phyloP scores from a whole-genome alignment of 1,284 basidiomycete species.

The Cutaneotrichosporon sp. region DNA sequence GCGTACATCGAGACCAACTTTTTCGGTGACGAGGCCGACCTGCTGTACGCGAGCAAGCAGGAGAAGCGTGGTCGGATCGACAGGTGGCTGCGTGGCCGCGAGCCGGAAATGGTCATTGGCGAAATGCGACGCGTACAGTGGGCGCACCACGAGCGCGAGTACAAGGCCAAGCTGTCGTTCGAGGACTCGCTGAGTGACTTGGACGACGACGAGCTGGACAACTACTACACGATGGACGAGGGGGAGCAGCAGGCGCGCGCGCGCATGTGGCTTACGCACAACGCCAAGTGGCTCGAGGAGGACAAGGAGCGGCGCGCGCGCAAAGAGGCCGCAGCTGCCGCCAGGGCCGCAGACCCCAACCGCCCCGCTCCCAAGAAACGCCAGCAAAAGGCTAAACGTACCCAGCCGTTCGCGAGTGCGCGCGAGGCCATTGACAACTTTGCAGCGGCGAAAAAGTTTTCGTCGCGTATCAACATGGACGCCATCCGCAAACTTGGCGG shows the following conservation, averaged over 20 bases:
- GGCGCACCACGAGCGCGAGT: constrained; percentile 33
- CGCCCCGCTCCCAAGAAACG: constrained; percentile 2
- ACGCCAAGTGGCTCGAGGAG: constrained; percentile 86
- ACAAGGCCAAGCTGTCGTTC: constrained; percentile 30
- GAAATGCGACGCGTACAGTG: constrained; percentile 55
- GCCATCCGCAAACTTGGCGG: constrained; percentile 23
- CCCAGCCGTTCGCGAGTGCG: constrained; percentile 30
- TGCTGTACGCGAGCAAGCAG: constrained; percentile 21
- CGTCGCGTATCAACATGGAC: constrained; percentile 38
- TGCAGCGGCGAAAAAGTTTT: constrained; percentile 36
- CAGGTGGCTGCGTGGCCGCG: constrained; percentile 33
- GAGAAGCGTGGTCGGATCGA: constrained; percentile 18
- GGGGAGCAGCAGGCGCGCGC: constrained; percentile 87
- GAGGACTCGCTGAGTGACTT: constrained; percentile 58
- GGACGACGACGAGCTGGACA: constrained; percentile 89
- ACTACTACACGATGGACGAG: constrained; percentile 67
- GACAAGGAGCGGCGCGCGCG: constrained; percentile 54
- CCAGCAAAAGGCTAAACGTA: constrained; percentile 15
- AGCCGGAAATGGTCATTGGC: constrained; percentile 29
- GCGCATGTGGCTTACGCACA: constrained; percentile 93
- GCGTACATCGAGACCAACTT: constrained; percentile 28
- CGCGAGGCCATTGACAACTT: constrained; percentile 35
- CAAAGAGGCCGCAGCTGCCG: constrained; percentile 20
- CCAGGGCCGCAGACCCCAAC: not conserved
- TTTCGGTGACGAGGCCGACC: constrained; percentile 29